Base-by-base conservation (phyloP, 2,329 filamentous ascomycete species). In the Trichoderma asperellum region DNA sequence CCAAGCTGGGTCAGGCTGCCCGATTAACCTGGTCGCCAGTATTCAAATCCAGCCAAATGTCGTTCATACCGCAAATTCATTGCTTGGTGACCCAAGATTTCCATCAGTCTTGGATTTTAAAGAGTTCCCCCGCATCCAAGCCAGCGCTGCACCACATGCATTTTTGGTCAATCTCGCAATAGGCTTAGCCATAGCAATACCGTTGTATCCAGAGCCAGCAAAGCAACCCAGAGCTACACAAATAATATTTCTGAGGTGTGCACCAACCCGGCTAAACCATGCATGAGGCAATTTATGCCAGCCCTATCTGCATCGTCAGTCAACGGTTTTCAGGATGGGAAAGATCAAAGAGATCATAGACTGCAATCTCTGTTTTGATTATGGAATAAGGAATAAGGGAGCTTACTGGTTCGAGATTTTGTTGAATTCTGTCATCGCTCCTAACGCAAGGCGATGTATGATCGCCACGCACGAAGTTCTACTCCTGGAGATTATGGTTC, bases 61-160 rank as follows among this genome's bases (percentile, higher is more conserved):
- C n/a, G 27, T 52, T 57, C 11, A 55, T 29, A 32, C 49, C n/a
- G 16, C 65, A 32, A 37, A 32, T 52, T 43, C 40, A 40, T 53
- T 5, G 34, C 65, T 53, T 27, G 32, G 34, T 21, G 35, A 43
- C 35, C 47, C 43, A 52, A 27, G 14, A 16, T 60, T 55, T 61
- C 21, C 65, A 55, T 34, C 56, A 34, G 32, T 27, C 29, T 34
- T 61, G 43, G 40, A 37, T 57, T 66, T 58, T 57, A 40, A 40
- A 27, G 47, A 55, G 57, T 60, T 40, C 40, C 65, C 57, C 65
- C 56, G 57, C 65, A 61, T 43, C 53, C 35, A 32, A 55, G 43
- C 21, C 57, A 55, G 43, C 21, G 40, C 37, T 21, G 43, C 65
- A 57, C 57, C 57, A 55, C 65, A 37, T 60, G 11, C n/a, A 35